phyloP scores from a whole-genome alignment of 306 rosid genomes.

The Comarum palustre region DNA sequence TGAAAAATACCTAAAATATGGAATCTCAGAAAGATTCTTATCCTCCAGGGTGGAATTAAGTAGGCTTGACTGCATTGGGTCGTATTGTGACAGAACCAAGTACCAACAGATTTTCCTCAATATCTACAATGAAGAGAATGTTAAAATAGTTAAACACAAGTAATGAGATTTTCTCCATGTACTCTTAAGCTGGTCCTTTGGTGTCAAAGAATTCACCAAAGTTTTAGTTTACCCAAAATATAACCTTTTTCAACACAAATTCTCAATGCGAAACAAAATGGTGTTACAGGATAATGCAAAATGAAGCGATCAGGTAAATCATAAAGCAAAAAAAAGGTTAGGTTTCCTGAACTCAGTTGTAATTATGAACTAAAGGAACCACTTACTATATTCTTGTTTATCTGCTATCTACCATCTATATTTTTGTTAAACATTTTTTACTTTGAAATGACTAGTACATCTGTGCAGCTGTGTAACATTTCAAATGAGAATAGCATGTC shows the following conservation, averaged over 20 bases:
- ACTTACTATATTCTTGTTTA: background rate
- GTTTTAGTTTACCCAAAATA: background rate
- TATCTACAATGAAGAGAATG: slow-evolving; percentile 37
- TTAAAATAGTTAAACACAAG: slow-evolving; percentile 18
- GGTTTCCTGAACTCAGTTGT: background rate
- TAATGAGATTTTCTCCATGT: background rate
- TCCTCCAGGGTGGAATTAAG: slow-evolving; percentile 87
- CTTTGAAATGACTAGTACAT: background rate
- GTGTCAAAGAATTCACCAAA: background rate
- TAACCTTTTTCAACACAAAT: background rate
- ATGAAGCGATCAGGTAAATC: background rate
- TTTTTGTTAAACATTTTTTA: background rate
- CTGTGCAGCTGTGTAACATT: background rate
- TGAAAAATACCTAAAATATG: slow-evolving; percentile 55
- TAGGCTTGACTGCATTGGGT: slow-evolving; percentile 94
- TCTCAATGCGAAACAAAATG: background rate
- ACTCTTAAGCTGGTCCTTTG: background rate
- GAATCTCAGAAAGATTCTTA: slow-evolving; percentile 75
- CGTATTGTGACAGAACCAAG: slow-evolving; percentile 76
- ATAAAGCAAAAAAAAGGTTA: background rate
- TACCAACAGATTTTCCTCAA: slow-evolving; percentile 88
- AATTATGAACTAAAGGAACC: background rate
- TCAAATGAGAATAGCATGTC: background rate
- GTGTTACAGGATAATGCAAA: background rate
- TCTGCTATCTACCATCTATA: background rate